Evolutionary conservation across 345 rosid species (phyloP).

Genomic region (Noccaea caerulescens): DNA sequence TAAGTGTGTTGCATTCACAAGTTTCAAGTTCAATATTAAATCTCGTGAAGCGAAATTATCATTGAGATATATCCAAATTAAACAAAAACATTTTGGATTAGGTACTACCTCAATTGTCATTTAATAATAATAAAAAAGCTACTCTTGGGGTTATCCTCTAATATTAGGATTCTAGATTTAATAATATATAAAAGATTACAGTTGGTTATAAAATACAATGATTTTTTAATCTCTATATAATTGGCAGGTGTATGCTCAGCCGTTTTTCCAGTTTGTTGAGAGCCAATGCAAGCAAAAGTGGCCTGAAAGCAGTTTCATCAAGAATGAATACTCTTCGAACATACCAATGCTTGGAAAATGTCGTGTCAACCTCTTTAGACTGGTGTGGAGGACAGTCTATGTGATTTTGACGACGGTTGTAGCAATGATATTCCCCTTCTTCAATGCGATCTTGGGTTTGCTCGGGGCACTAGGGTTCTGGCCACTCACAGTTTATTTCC

Average conservation of each 20-base stretch:
- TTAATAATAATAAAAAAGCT: neutral
- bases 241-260: slow-evolving; percentile 74
- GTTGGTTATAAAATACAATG: neutral
- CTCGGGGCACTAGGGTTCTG: slow-evolving; percentile 80
- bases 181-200: neutral
- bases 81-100: neutral
- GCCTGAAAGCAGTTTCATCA: slow-evolving; percentile 71
- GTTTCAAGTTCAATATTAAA: neutral
- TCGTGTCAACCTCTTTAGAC: slow-evolving; percentile 59
- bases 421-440: slow-evolving; percentile 92
- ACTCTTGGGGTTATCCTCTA: neutral
- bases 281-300: slow-evolving; percentile 48
- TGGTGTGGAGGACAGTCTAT: slow-evolving; percentile 75
- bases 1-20: neutral
- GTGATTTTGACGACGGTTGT: slow-evolving; percentile 63
- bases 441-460: slow-evolving; percentile 80
- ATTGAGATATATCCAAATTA: neutral
- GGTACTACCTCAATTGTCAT: neutral
- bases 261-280: slow-evolving; percentile 71
- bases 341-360: slow-evolving; percentile 54
- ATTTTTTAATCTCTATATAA: neutral
- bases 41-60: neutral
- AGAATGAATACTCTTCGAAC: slow-evolving; percentile 45
- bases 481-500: slow-evolving; percentile 89
- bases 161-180: neutral